phyloP scores from a whole-genome alignment of 441 rosid species.

The Brassica hybrid region DNA sequence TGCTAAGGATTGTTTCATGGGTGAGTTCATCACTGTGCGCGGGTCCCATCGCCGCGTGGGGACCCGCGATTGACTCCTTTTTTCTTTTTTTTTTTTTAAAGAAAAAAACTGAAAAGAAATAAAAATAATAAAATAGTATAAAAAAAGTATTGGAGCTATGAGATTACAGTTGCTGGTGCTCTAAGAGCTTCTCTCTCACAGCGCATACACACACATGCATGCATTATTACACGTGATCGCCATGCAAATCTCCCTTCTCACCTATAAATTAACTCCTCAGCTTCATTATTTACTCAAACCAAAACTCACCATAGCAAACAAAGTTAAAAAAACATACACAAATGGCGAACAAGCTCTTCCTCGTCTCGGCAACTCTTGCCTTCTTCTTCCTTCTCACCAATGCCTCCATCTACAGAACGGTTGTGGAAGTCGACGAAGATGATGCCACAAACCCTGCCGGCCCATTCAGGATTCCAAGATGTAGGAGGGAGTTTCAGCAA shows the following conservation, averaged over 20 bases:
- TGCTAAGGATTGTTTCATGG: no score
- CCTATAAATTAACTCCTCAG: slow-evolving; percentile 9
- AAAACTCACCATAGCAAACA: background rate
- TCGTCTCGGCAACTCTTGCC: slow-evolving; percentile 33
- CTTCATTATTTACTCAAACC: slow-evolving; percentile 18
- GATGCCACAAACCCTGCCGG: slow-evolving; percentile 21
- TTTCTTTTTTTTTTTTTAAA: no score
- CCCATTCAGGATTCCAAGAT: background rate
- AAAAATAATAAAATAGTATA: no score
- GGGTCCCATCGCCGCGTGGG: no score
- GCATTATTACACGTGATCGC: slow-evolving; percentile 32
- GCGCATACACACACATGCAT: slow-evolving; percentile 1
- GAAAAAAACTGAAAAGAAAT: no score
- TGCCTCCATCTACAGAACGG: slow-evolving; percentile 44
- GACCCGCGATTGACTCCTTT: no score
- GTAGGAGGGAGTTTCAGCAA: slow-evolving; percentile 31
- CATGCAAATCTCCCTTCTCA: slow-evolving; percentile 30
- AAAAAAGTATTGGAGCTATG: no score
- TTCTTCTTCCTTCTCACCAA: slow-evolving; percentile 37
- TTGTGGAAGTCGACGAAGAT: slow-evolving; percentile 37
- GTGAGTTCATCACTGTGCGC: no score
- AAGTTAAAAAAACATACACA: background rate
- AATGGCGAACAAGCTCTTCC: slow-evolving; percentile 42
- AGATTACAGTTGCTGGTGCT: no score
- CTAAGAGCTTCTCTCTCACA: no score